These are phyloP conservation scores for Aeminium ludgeri DNA, from an alignment of 495 filamentous ascomycete genomes.

Conservation along the genomic window DNA sequence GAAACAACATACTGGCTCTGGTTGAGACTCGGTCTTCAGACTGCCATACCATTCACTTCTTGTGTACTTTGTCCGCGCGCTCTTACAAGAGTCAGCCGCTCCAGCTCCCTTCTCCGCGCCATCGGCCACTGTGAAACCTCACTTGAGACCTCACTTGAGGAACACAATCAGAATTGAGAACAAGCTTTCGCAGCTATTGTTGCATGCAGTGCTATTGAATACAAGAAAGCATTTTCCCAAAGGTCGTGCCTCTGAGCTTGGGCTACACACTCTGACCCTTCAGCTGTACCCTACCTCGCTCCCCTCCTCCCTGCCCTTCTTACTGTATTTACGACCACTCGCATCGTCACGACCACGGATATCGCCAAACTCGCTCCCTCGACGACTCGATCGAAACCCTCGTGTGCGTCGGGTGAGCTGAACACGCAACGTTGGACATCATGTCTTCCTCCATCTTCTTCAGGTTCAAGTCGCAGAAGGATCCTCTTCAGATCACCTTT, in stretches of 20 bases:
- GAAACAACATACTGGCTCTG: no score
- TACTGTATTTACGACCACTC: neutral
- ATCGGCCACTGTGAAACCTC: no score
- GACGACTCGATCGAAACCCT: neutral
- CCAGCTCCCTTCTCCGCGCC: no score
- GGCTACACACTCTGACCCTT: slow-evolving; percentile 1
- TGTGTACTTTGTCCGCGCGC: no score
- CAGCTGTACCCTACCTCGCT: slow-evolving; percentile 10
- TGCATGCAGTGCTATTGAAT: slow-evolving; percentile 14
- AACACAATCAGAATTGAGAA: slow-evolving; percentile 1
- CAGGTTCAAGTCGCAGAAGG: slow-evolving; percentile 99
- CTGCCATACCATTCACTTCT: no score
- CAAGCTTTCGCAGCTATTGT: slow-evolving; percentile 11
- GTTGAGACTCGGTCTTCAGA: no score
- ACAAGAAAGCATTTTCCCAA: slow-evolving; percentile 6
- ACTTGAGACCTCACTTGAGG: neutral
- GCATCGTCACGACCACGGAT: neutral
- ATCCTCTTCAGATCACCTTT: slow-evolving; percentile 84
- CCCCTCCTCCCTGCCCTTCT: slow-evolving; percentile 1
- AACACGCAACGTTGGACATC: slow-evolving; percentile 21
- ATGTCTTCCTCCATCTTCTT: slow-evolving; percentile 99
- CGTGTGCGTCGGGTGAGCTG: neutral
- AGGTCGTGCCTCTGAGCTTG: slow-evolving; percentile 12
- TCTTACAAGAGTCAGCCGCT: no score
- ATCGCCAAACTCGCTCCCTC: neutral